Percentiles rank a stretch among this genome's conserved stretches.
These are phyloP conservation scores for Pseudohyphozyma bogoriensis DNA, from an alignment of 768 basidiomycete species.

Conservation along the genomic window DNA sequence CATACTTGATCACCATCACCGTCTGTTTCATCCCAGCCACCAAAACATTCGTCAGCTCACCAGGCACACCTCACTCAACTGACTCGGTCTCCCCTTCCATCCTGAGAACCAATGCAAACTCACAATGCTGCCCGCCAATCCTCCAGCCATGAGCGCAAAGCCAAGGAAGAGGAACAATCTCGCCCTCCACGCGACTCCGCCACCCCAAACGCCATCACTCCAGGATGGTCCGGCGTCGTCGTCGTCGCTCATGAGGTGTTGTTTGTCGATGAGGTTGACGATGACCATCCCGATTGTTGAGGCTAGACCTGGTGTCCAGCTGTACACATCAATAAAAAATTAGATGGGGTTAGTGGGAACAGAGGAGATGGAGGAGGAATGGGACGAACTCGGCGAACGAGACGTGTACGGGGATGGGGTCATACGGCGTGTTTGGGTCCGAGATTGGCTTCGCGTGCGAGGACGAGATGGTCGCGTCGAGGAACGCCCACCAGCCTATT, in stretches of 20 bases:
- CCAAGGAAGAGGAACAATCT: constrained; percentile 84
- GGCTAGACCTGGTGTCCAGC: constrained; percentile 96
- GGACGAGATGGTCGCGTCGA: constrained; percentile 85
- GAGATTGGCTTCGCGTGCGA: constrained; percentile 58
- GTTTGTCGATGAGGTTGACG: constrained; percentile 91
- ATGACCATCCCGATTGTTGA: constrained; percentile 84
- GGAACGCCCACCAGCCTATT: constrained; percentile 85
- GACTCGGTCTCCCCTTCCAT: neutral
- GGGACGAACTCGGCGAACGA: constrained; percentile 36
- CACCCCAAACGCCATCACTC: constrained; percentile 32
- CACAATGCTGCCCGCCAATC: constrained; percentile 91
- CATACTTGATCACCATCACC: constrained; percentile 79
- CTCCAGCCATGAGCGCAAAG: constrained; percentile 95
- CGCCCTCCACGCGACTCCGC: constrained; percentile 77
- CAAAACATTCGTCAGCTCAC: neutral
- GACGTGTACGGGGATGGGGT: constrained; percentile 67
- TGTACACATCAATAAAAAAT: constrained; percentile 64
- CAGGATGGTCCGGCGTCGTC: constrained; percentile 41
- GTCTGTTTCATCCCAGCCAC: constrained; percentile 52
- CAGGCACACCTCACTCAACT: neutral
- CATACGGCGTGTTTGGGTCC: constrained; percentile 56
- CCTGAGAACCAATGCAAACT: constrained; percentile 40
- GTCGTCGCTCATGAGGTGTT: constrained; percentile 67
- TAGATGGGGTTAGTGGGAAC: neutral
- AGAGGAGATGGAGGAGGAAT: neutral